These are phyloP conservation scores for Cinchona pubescens DNA, from an alignment of 257 asterid species.

Conservation along the genomic window DNA sequence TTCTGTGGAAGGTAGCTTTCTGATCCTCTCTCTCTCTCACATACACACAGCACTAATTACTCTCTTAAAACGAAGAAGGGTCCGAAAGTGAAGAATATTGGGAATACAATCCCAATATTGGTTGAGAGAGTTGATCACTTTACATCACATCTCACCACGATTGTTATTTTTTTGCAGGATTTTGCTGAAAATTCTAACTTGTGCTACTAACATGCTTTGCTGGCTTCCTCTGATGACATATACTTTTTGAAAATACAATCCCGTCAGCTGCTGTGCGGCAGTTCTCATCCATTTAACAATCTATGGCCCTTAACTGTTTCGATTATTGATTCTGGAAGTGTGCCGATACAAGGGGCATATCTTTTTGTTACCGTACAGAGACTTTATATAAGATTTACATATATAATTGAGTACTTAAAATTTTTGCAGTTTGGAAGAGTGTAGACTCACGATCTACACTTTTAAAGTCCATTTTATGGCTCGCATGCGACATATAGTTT, in stretches of 20 bases:
- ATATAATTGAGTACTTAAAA: not conserved
- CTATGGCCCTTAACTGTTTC: not conserved
- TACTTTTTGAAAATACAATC: not conserved
- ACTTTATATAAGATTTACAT: not conserved
- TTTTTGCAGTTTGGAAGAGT: not conserved
- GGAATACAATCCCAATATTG: too few relatives aligned
- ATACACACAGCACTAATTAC: not conserved
- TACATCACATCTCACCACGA: not conserved
- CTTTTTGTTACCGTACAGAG: not conserved
- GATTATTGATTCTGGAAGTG: not conserved
- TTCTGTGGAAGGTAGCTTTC: slow-evolving; percentile 20
- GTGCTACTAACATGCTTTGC: not conserved
- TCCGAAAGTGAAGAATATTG: not conserved
- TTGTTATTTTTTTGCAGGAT: slow-evolving; percentile 11
- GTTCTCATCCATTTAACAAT: not conserved
- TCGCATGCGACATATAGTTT: not conserved
- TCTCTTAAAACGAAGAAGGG: not conserved
- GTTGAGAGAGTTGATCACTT: not conserved
- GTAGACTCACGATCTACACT: not conserved
- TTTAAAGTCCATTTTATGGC: not conserved
- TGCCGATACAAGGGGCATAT: not conserved
- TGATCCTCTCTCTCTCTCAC: not conserved
- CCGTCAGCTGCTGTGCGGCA: not conserved
- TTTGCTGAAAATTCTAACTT: slow-evolving; percentile 3
- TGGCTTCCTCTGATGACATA: slow-evolving; percentile 1